These are phyloP conservation scores for Hanseniaspora hatyaiensis DNA, from an alignment of 805 yeast species.

Conservation along the genomic window DNA sequence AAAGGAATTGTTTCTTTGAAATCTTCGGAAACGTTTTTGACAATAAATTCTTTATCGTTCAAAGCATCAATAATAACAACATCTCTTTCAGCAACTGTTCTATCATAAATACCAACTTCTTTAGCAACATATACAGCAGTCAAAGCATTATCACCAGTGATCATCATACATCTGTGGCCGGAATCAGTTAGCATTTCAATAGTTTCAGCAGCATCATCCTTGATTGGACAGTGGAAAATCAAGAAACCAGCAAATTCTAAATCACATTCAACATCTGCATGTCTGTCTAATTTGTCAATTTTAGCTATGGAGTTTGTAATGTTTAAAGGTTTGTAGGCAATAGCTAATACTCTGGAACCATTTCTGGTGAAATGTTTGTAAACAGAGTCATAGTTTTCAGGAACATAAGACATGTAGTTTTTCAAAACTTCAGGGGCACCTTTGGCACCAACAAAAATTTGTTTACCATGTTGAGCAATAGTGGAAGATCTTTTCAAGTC, in stretches of 20 bases:
- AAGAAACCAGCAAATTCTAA: constrained; percentile 82
- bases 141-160: constrained; percentile 96
- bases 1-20: constrained; percentile 56
- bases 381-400: constrained; percentile 68
- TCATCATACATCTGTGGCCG: constrained; percentile 91
- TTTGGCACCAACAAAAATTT: constrained; percentile 70
- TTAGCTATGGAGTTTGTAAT: constrained; percentile 34
- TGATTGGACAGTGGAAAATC: constrained; percentile 95
- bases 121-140: constrained; percentile 97
- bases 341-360: constrained; percentile 93
- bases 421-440: constrained; percentile 97
- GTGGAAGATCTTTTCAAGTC: constrained; percentile 91
- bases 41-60: constrained; percentile 37
- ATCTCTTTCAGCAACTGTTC: constrained; percentile 35
- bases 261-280: constrained; percentile 57
- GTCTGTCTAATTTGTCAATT: constrained; percentile 51
- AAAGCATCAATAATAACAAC: constrained; percentile 82
- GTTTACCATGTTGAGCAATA: constrained; percentile 48
- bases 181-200: constrained; percentile 88
- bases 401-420: constrained; percentile 58
- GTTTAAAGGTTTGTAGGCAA: constrained; percentile 70
- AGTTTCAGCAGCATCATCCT: constrained; percentile 81
- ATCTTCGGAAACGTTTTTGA: constrained; percentile 78
- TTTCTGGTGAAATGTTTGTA: constrained; percentile 86
- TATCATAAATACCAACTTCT: constrained; percentile 74